These are phyloP conservation scores for Hygrophila difformis DNA, from an alignment of 257 asterid species.

Conservation along the genomic window DNA sequence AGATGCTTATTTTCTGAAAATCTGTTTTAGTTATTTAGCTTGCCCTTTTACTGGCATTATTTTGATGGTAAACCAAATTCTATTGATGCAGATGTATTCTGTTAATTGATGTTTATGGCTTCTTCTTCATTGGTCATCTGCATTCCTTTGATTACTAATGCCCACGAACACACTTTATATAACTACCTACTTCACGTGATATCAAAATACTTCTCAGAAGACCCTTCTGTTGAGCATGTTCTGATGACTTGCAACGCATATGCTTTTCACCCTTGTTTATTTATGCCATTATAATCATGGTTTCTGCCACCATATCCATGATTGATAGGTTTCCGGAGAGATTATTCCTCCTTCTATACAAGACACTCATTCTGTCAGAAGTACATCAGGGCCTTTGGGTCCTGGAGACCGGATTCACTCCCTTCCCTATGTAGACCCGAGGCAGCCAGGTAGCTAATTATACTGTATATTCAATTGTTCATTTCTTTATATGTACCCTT, in stretches of 20 bases:
- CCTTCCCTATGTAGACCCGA: conserved; percentile 81
- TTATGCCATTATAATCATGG: too few relatives aligned
- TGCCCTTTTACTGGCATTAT: too few relatives aligned
- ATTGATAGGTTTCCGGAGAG: conserved; percentile 70
- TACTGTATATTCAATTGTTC: not conserved
- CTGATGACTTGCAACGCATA: not conserved
- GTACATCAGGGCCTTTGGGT: conserved; percentile 95
- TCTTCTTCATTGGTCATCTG: too few relatives aligned
- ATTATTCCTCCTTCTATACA: conserved; percentile 52
- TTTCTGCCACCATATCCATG: conserved; percentile 1
- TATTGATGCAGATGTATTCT: not conserved
- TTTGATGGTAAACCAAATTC: not conserved
- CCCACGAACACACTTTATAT: too few relatives aligned
- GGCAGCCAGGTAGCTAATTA: conserved; percentile 65
- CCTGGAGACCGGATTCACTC: conserved; percentile 72
- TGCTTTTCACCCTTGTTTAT: not conserved
- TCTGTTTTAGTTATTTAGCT: not conserved
- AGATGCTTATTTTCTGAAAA: conserved; percentile 1
- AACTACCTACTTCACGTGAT: too few relatives aligned
- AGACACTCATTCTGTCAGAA: conserved; percentile 78
- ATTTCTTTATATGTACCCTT: not conserved
- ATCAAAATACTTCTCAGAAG: not conserved
- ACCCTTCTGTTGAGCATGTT: not conserved
- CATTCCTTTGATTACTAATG: too few relatives aligned
- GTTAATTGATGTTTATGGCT: too few relatives aligned